A percentile compares a stretch with the other conserved stretches of the same genome.
Conservation (phyloP, 2,329 filamentous ascomycete species). For the Aspergillus ochraceus region DNA sequence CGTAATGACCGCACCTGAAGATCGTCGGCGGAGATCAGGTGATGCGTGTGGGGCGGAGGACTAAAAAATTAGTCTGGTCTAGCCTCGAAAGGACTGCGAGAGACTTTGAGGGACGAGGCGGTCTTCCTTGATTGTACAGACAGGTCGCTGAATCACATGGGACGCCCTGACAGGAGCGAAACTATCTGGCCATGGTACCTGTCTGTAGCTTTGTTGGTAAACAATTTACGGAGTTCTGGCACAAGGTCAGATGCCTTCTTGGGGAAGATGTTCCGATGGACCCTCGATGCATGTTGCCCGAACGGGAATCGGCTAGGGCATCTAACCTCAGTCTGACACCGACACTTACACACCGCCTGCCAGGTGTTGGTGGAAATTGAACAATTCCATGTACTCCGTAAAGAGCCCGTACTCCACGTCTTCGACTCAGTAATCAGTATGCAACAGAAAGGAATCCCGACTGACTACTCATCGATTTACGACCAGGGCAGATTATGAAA, state of each 20-base stretch:
- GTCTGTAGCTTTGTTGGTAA: no score
- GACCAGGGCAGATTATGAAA: constrained; percentile 27
- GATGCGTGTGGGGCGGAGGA: neutral
- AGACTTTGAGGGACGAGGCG: no score
- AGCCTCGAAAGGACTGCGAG: no score
- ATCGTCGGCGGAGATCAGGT: neutral
- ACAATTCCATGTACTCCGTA: neutral
- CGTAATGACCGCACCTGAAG: neutral
- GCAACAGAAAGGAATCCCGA: neutral
- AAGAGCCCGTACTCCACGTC: no score
- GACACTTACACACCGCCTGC: neutral
- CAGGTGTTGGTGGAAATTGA: neutral
- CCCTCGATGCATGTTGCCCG: neutral
- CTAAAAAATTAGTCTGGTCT: neutral
- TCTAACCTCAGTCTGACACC: neutral
- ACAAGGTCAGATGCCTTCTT: neutral
- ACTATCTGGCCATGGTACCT: no score
- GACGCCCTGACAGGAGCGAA: no score
- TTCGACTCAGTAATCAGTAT: neutral
- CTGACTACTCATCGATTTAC: neutral
- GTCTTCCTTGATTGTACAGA: no score
- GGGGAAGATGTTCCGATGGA: neutral
- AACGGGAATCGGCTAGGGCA: neutral
- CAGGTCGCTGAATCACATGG: no score
- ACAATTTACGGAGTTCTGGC: neutral